Evolutionary conservation across 1,284 basidiomycete species (phyloP).

Genomic region (Cutaneotrichosporon dermatis): DNA sequence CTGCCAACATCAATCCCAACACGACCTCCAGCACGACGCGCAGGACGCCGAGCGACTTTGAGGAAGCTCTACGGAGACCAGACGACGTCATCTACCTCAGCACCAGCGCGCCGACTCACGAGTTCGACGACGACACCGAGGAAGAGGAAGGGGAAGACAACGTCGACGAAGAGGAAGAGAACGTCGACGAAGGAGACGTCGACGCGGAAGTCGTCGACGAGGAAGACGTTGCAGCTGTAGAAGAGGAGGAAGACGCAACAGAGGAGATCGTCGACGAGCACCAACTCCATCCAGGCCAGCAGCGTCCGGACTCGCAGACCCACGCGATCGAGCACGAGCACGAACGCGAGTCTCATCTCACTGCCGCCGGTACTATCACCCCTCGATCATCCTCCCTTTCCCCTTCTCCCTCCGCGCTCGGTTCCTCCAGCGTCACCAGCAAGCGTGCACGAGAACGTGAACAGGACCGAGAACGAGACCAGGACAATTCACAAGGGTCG

Average conservation of each 20-base stretch:
- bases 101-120: conserved; percentile 13
- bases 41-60: conserved; percentile 25
- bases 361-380: not conserved
- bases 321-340: not conserved
- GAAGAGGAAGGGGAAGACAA: not conserved
- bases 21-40: not conserved
- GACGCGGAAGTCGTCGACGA: not conserved
- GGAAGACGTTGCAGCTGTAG: not conserved
- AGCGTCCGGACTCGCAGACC: not conserved
- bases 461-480: not conserved
- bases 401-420: too few relatives aligned
- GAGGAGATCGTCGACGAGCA: not conserved
- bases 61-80: conserved; percentile 32
- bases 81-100: conserved; percentile 33
- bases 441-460: too few relatives aligned
- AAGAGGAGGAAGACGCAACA: not conserved
- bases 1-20: not conserved
- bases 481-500: not conserved
- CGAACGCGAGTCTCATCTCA: not conserved
- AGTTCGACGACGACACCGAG: conserved; percentile 6
- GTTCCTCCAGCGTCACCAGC: not conserved
- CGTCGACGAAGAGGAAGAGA: too few relatives aligned
- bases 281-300: not conserved
- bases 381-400: not conserved
- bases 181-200: not conserved